A percentile compares a stretch with the other conserved stretches of the same genome.
Conservation (phyloP, 2,329 filamentous ascomycete genomes). For the Fusarium floridanum region DNA sequence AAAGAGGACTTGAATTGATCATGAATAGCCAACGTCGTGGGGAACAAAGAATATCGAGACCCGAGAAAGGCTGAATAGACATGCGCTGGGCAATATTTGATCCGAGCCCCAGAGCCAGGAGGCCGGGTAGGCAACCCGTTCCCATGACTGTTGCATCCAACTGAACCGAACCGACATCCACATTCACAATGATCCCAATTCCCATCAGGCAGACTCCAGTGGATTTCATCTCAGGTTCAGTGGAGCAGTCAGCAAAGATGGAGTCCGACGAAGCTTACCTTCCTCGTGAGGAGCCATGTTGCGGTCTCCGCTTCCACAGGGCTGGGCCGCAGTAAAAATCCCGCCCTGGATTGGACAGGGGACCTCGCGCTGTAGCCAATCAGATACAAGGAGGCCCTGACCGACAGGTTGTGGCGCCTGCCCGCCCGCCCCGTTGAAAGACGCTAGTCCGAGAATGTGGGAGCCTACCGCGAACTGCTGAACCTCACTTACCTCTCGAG, state of each 20-base stretch:
- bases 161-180: neutral
- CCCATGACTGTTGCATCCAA: neutral
- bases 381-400: conserved; percentile 17
- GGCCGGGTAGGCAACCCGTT: neutral
- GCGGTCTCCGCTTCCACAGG: conserved; percentile 32
- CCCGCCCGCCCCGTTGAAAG: conserved; percentile 33
- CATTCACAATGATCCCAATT: neutral
- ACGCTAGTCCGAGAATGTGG: conserved; percentile 15
- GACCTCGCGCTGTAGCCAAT: conserved; percentile 14
- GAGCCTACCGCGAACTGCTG: conserved; percentile 24
- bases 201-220: conserved; percentile 1
- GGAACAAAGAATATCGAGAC: conserved; percentile 29
- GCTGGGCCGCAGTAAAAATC: conserved; percentile 34
- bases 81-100: conserved; percentile 29
- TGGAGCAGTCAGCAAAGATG: conserved; percentile 15
- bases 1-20: conserved; percentile 1
- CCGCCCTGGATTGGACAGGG: conserved; percentile 20
- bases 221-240: conserved; percentile 20
- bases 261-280: neutral
- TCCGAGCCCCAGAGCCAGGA: conserved; percentile 18
- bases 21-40: neutral
- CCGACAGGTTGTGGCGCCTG: conserved; percentile 29
- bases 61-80: conserved; percentile 2
- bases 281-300: neutral
- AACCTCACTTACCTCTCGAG: conserved; percentile 14